Evolutionary conservation across 768 basidiomycete species (phyloP), one percentile per base, ranked within the genome.

Genomic region (Mycena vulgaris): DNA sequence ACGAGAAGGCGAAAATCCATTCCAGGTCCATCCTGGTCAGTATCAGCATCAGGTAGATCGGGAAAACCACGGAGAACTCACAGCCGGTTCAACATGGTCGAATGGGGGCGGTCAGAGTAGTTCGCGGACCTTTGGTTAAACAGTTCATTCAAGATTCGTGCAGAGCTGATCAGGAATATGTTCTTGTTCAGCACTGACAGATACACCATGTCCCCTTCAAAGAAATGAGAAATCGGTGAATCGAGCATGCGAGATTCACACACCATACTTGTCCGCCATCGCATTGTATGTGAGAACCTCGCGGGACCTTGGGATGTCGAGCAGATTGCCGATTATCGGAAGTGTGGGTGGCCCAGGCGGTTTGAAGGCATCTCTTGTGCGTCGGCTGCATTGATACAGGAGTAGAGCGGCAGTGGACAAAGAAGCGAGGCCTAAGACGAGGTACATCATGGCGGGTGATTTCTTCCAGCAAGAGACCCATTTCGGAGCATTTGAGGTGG

Each of bases 1-100:
- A 60, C 28, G 28, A 21, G 58, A 60, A 60, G 17, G 58, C 58
- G 42, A 60, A 60, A 25, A 60, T 60, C 58, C 58, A 60, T 33
- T 60, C 45, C 21, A 60, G 40, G 28, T 60, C 58, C 58, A 60
- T 60, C 42, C 58, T 60, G 30, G 19, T 30, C 5, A 33, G 7
- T 23, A 35, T 13, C 31, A 39, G n/a, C 25, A 10, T 3, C 10
- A 23, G 40, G 5, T 13, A 13, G 19, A 14, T 42, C 8, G 28
- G 23, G 42, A 31, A n/a, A n/a, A 6, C 30, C 6, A 4, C 21
- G 42, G 42, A 21, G 21, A 21, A 48, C 40, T 17, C 33, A 60
- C 58, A 60, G 28, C 19, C 33, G 28, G 21, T 60, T 42, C 21
- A 60, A 45, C 58, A 60, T 60, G 25, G 58, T 21, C 8, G 42